phyloP scores from a whole-genome alignment of 805 yeast species.

The Kazachstania taianensis region DNA sequence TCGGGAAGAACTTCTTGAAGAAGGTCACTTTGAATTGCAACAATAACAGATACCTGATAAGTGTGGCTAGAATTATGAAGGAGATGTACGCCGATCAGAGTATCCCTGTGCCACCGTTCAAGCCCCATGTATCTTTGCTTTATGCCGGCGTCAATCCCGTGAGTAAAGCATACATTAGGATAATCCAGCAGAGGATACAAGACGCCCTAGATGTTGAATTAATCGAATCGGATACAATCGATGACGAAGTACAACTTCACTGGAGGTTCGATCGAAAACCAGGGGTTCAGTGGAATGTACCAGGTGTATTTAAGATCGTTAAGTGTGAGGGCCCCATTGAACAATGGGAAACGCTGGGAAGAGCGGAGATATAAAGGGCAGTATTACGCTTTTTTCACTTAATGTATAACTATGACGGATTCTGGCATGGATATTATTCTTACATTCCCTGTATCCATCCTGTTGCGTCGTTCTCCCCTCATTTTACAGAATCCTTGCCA shows the following conservation, averaged over 20 bases:
- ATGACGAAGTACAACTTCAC: conserved; percentile 13
- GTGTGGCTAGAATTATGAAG: conserved; percentile 38
- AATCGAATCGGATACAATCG: conserved; percentile 12
- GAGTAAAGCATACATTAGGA: conserved; percentile 53
- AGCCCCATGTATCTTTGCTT: conserved; percentile 65
- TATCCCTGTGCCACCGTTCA: conserved; percentile 36
- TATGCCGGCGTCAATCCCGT: conserved; percentile 59
- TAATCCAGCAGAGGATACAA: conserved; percentile 53
- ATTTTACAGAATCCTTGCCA: too few species aligned
- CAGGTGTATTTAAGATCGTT: conserved; percentile 53
- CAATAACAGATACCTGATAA: conserved; percentile 24
- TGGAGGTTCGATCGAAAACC: conserved; percentile 18
- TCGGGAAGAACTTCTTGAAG: conserved; percentile 23
- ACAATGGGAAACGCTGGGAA: conserved; percentile 58
- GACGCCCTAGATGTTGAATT: conserved; percentile 45
- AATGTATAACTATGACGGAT: too few species aligned
- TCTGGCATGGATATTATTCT: too few species aligned
- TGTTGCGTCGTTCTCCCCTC: too few species aligned
- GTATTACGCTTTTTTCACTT: too few species aligned
- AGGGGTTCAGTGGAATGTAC: conserved; percentile 47
- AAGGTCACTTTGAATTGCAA: conserved; percentile 22
- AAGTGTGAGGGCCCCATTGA: conserved; percentile 61
- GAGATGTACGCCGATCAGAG: conserved; percentile 40
- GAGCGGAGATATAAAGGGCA: conserved; percentile 25
- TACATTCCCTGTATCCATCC: too few species aligned